A percentile compares a stretch with the other conserved stretches of the same genome.
Conservation (phyloP, 306 rosid genomes). For the Vigna radiata region DNA sequence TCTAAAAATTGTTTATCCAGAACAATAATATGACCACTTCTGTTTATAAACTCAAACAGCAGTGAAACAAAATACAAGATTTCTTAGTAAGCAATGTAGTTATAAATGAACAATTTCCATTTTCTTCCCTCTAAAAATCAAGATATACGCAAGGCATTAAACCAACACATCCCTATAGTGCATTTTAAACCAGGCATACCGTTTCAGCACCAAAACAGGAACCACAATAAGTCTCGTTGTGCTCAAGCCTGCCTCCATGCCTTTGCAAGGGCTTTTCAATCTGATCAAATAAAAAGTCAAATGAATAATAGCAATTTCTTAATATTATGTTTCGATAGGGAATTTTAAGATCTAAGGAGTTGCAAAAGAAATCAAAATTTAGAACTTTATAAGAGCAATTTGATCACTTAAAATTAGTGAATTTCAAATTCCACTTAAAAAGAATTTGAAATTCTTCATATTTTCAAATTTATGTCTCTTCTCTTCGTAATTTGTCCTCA, state of each 20-base stretch:
- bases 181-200: slow-evolving; percentile 60
- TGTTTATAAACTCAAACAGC: neutral
- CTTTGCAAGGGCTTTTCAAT: slow-evolving; percentile 91
- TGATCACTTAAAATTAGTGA: too few species aligned
- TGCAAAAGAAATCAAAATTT: too few species aligned
- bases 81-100: slow-evolving; percentile 5
- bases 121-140: slow-evolving; percentile 16
- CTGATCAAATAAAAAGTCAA: slow-evolving; percentile 55
- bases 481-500: too few species aligned
- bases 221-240: slow-evolving; percentile 97
- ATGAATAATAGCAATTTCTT: slow-evolving; percentile 22
- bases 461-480: too few species aligned
- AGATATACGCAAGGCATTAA: slow-evolving; percentile 19
- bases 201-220: slow-evolving; percentile 94
- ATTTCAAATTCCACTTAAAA: too few species aligned
- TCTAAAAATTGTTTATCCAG: slow-evolving; percentile 8
- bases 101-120: slow-evolving; percentile 25
- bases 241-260: slow-evolving; percentile 99
- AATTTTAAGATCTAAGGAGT: too few species aligned
- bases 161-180: slow-evolving; percentile 15
- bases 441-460: too few species aligned
- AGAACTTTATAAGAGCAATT: too few species aligned
- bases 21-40: slow-evolving; percentile 12
- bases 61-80: slow-evolving; percentile 1
- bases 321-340: neutral